Evolutionary conservation across 768 basidiomycete genomes (phyloP), one percentile per base, ranked within the genome.

Genomic region (Coprinopsis strossmayeri): DNA sequence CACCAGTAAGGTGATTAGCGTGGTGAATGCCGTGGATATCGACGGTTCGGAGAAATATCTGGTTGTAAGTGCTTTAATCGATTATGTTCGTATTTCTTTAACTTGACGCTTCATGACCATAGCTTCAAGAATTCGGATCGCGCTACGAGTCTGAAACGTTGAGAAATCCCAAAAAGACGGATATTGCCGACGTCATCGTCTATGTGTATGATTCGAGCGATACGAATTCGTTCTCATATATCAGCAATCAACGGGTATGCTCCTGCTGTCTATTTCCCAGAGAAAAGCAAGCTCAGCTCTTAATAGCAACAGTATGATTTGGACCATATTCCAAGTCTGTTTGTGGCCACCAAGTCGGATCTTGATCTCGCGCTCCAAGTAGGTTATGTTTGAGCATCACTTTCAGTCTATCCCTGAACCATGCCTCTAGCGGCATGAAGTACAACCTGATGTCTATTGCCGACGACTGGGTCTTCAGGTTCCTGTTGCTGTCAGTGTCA

Each of bases 261-360:
- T 64, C 46, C 9, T 41, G 25, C 47, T 40, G 34, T 12, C 3
- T 3, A 28, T 30, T 18, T 3, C 18, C 23, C 46, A 26, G 17
- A 49, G 17, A 46, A 24, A 51, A 11, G 12, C 26, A 20, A n/a
- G 34, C 50, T 48, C 50, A 57, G 61, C 56, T 57, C 39, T 32
- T 60, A 48, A 38, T 46, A 96, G 92, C 94, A 97, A 90, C 92
- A 94, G 77, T 95, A 97, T 64, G 91, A 81, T 55, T 72, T 96
- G 25, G 92, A 97, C 63, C 87, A 91, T 64, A 90, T 97, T 62
- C 94, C 95, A 21, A 93, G 90, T 10, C 69, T 98, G 30, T 97
- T 98, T 64, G 93, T 99, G 21, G 95, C 95, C n/a, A 98, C 95
- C 32, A 99, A 99, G 69, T 94, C 92, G 4, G 95, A 99, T 64